Conservation (phyloP, 306 rosid genomes). For the Rosa multiflora region DNA sequence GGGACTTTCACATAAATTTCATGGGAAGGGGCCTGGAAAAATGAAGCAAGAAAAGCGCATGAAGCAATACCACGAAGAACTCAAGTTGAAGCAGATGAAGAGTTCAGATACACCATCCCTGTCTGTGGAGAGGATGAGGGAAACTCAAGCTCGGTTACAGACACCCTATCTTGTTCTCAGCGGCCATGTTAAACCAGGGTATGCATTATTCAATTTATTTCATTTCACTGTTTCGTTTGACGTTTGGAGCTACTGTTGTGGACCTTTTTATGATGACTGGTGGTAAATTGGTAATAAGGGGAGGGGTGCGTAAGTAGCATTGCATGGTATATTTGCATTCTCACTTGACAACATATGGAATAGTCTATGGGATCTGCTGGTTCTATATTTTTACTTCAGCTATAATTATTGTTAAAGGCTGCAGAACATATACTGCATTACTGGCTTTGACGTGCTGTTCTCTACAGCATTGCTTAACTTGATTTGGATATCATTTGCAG, state of each 20-base stretch:
- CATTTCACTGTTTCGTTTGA: background rate
- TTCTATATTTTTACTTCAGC: background rate
- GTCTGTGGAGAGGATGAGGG: constrained; percentile 95
- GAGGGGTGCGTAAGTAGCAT: background rate
- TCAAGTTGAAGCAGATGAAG: constrained; percentile 90
- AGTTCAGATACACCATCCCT: constrained; percentile 84
- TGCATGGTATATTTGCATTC: background rate
- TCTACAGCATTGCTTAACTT: background rate
- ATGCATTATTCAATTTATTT: constrained; percentile 26
- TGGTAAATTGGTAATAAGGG: background rate
- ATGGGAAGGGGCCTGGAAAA: constrained; percentile 95
- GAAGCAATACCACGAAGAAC: constrained; percentile 84
- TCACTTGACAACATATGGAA: background rate
- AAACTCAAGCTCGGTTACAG: constrained; percentile 75
- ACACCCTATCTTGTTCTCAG: constrained; percentile 95
- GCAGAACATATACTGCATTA: background rate
- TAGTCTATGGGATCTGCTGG: background rate
- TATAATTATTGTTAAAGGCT: background rate
- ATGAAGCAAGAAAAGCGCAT: constrained; percentile 96
- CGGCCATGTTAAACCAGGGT: constrained; percentile 94
- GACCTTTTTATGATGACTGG: background rate
- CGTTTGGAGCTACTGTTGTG: background rate
- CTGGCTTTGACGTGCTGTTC: background rate
- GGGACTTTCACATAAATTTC: constrained; percentile 75
- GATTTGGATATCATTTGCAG: background rate